phyloP scores from a whole-genome alignment of 345 rosid genomes.

The Dovyalis caffra region DNA sequence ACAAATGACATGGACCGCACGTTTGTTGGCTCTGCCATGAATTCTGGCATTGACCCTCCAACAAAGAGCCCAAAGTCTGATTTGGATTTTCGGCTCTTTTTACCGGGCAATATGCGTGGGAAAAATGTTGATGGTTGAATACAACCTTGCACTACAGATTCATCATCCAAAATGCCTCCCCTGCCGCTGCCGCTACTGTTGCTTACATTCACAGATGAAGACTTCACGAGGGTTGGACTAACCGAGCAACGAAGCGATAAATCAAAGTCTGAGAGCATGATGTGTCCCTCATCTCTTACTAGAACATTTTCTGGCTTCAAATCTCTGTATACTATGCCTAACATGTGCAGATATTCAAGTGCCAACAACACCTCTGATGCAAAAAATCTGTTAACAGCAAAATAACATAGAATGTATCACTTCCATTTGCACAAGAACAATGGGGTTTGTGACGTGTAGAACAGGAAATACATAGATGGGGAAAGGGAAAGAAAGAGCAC shows the following conservation, averaged over 20 bases:
- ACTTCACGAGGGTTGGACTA: constrained; percentile 80
- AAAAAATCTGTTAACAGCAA: constrained; percentile 51
- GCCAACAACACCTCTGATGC: constrained; percentile 91
- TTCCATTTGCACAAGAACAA: background rate
- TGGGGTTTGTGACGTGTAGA: background rate
- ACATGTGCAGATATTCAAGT: constrained; percentile 90
- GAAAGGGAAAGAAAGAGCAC: background rate
- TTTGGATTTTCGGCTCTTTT: constrained; percentile 80
- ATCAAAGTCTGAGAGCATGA: constrained; percentile 92
- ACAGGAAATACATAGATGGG: too few species aligned
- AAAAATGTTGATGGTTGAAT: constrained; percentile 73
- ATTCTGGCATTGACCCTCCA: constrained; percentile 69
- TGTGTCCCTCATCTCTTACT: constrained; percentile 83
- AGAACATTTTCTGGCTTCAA: constrained; percentile 89
- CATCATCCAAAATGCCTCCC: constrained; percentile 59
- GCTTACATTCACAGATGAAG: constrained; percentile 53
- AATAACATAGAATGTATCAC: background rate
- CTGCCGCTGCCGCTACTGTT: constrained; percentile 27
- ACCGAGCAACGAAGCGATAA: constrained; percentile 87
- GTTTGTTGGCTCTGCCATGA: constrained; percentile 94
- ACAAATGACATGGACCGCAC: constrained; percentile 93
- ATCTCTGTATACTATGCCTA: constrained; percentile 88
- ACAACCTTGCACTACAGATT: constrained; percentile 56
- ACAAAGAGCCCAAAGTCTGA: constrained; percentile 68
- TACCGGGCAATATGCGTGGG: constrained; percentile 72